Evolutionary conservation across 306 rosid species (phyloP), one percentile per base, ranked within the genome.

Genomic region (Cicer yamashitae): DNA sequence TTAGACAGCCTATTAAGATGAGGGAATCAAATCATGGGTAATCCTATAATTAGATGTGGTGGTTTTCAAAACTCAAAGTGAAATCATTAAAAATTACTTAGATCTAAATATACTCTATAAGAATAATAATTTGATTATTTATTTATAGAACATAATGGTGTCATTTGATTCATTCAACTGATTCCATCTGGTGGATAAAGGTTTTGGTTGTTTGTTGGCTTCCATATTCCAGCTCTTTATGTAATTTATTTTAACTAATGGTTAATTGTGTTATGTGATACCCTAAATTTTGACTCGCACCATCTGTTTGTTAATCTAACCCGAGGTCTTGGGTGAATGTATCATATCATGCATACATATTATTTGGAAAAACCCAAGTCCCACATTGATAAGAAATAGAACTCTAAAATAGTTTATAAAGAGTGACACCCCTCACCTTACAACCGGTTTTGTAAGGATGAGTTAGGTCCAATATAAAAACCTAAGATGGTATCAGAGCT

Each of bases 201-300:
- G 20, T 43, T 72, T 20, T 73, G 45, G 15, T 38, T 75, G 34
- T 51, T 51, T 50, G 51, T 38, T 65, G 45, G 71, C 67, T 70
- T 13, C 38, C 10, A 59, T 67, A 43, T 51, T 57, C 34, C 45
- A 30, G 74, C 48, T 13, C 74, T 51, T 67, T 13, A 8, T 30
- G 52, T 56, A 34, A 3, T 25, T 44, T 47, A 41, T 65, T 38
- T 73, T 70, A 69, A 34, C 53, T 44, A 71, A 45, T 48, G 54
- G 39, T 53, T 62, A 63, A 59, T 67, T 20, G 3, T 59, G 1
- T 61, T 14, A 1, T 44, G 1, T 48, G 52, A 67, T 48, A 66
- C 52, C 53, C 40, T 18, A 74, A 63, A 25, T 76, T 41, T 8
- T 82, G 43, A 25, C 60, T 57, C 20, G 10, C 70, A 12, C 13